These are phyloP conservation scores for Phallus indusiatus DNA, from an alignment of 768 basidiomycete genomes.

Conservation along the genomic window DNA sequence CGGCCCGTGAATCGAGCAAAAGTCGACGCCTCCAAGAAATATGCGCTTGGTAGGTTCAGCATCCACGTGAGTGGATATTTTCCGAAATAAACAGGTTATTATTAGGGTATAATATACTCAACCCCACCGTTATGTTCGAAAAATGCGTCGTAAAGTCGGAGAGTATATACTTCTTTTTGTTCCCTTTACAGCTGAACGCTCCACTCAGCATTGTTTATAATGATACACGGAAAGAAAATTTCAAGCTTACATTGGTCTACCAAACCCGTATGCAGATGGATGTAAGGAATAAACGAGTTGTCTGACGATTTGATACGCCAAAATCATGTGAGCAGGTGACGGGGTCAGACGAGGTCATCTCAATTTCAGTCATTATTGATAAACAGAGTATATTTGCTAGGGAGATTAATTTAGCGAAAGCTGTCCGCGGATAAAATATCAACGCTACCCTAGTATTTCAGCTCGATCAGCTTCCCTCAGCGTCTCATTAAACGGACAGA, in stretches of 20 bases:
- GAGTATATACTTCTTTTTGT: not conserved
- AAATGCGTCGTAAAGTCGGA: not conserved
- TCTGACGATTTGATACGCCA: not conserved
- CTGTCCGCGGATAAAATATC: not conserved
- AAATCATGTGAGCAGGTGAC: not conserved
- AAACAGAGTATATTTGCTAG: not conserved
- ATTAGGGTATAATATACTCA: not conserved
- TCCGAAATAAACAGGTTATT: not conserved
- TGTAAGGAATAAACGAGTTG: too few relatives aligned
- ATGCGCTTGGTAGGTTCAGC: not conserved
- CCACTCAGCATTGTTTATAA: not conserved
- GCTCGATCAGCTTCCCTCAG: not conserved
- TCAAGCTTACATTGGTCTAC: too few relatives aligned
- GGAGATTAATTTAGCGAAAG: not conserved
- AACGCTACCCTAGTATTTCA: not conserved
- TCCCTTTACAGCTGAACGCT: not conserved
- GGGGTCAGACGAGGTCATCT: not conserved
- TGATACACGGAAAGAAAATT: too few relatives aligned
- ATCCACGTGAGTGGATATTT: not conserved
- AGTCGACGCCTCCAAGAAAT: not conserved
- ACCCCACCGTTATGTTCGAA: not conserved
- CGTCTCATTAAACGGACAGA: not conserved
- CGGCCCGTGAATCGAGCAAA: not conserved
- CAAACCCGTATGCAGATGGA: too few relatives aligned
- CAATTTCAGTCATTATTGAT: not conserved